Conservation (phyloP, 495 filamentous ascomycete species). For the Aspergillus egyptiacus region DNA sequence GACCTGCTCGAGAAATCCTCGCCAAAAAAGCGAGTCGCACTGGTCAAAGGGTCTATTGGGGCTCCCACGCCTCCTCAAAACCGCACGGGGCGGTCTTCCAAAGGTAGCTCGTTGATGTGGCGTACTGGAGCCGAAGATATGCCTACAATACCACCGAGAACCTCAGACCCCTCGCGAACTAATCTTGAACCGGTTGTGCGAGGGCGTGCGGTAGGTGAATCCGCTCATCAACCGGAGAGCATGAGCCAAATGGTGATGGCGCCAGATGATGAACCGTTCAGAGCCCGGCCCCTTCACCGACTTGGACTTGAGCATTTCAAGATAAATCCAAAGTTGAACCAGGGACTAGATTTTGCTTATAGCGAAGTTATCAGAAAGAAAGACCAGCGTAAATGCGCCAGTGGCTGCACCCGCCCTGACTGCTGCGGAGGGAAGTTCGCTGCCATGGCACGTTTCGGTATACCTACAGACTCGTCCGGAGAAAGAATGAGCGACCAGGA, state of each 20-base stretch:
- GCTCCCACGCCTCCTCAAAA: not conserved
- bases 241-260: constrained; percentile 9
- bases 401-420: constrained; percentile 67
- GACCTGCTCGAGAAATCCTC: constrained; percentile 32
- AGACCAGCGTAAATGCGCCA: constrained; percentile 65
- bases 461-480: constrained; percentile 17
- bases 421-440: constrained; percentile 75
- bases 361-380: constrained; percentile 66
- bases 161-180: not conserved
- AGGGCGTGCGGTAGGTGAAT: not conserved
- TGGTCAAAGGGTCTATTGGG: not conserved
- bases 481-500: constrained; percentile 41
- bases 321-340: constrained; percentile 68
- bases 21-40: constrained; percentile 26
- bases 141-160: not conserved
- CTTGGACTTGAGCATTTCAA: constrained; percentile 69
- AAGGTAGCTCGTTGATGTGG: not conserved
- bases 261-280: constrained; percentile 40
- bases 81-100: not conserved
- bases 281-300: constrained; percentile 45
- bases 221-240: not conserved
- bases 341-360: constrained; percentile 70
- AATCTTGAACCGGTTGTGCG: not conserved
- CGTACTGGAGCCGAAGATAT: not conserved
- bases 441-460: constrained; percentile 50